phyloP scores from a whole-genome alignment of 1,139 yeast genomes.

The Yamadazyma mexicana region DNA sequence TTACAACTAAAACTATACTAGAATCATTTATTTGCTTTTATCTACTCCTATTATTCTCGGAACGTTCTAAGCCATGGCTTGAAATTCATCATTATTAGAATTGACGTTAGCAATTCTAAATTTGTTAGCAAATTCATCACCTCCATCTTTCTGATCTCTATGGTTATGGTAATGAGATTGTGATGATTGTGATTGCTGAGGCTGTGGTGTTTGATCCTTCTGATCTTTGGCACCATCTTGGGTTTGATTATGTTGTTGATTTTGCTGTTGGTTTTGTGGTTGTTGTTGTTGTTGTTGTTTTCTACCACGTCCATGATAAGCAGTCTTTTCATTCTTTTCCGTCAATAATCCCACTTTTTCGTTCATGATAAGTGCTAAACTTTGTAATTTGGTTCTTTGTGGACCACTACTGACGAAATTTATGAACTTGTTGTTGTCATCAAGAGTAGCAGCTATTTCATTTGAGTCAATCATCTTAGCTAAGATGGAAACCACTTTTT shows the following conservation, averaged over 20 bases:
- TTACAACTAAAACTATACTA: too few species aligned
- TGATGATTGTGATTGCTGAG: slow-evolving; percentile 31
- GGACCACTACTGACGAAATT: slow-evolving; percentile 68
- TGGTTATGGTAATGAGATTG: slow-evolving; percentile 26
- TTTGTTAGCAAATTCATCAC: slow-evolving; percentile 37
- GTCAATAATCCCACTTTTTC: slow-evolving; percentile 81
- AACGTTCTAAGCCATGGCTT: slow-evolving; percentile 20
- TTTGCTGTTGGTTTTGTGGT: slow-evolving; percentile 24
- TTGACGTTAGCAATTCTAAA: slow-evolving; percentile 50
- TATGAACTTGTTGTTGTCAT: slow-evolving; percentile 59
- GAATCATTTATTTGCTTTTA: slow-evolving; percentile 2
- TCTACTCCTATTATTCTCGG: too few species aligned
- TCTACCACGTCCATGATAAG: slow-evolving; percentile 67
- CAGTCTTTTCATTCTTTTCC: slow-evolving; percentile 84
- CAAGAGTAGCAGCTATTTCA: slow-evolving; percentile 65
- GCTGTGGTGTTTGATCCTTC: slow-evolving; percentile 31
- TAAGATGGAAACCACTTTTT: slow-evolving; percentile 60
- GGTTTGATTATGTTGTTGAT: slow-evolving; percentile 22
- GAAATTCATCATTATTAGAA: slow-evolving; percentile 49
- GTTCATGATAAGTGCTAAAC: slow-evolving; percentile 80
- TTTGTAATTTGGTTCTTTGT: slow-evolving; percentile 84
- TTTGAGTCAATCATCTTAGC: slow-evolving; percentile 74
- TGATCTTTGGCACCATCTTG: slow-evolving; percentile 25
- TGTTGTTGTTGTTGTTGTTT: slow-evolving; percentile 36
- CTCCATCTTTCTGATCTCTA: slow-evolving; percentile 16